Evolutionary conservation across 2,329 filamentous ascomycete species (phyloP), one percentile per base, ranked within the genome.

Genomic region (Colletotrichum sidae): DNA sequence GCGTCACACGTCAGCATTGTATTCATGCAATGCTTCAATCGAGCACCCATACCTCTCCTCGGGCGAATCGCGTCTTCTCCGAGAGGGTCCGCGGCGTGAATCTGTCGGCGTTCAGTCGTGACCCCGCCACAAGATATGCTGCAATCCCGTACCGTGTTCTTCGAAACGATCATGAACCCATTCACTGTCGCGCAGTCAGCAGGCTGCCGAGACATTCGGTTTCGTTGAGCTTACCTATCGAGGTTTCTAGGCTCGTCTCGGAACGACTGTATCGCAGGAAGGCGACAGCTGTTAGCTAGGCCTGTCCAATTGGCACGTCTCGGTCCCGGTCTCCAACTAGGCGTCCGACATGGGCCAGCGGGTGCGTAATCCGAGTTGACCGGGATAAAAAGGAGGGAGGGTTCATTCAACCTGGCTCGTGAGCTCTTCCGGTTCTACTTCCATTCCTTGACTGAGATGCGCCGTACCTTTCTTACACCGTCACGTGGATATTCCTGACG

Each of bases 81-180:
- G 75, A 66, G 77, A 76, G 71, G 80, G 77, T 71, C 70, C 75
- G 68, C 79, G 72, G 75, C 80, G 78, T 74, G 73, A 75, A 68
- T 76, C 79, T 80, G 67, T 17, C 55, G 64, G 65, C 42, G n/a
- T 55, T 69, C 52, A 68, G 61, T 13, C 45, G 15, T 61, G n/a
- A 25, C 4, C 25, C 4, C 25, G 4, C 42, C 15, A 47, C n/a
- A 39, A 11, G 8, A 37, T 33, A 37, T 12, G 15, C 37, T 13
- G 25, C 33, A 44, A 25, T 39, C 12, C 25, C 75, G 73, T 81
- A 86, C 90, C 85, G 76, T 90, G 86, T 73, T 93, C 92, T 77
- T 96, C 92, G 76, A 89, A 97, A 76, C 90, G 92, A 81, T 97
- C 93, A 77, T 97, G 94, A 71, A 97, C 93, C 94, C 94, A 97